Conservation (phyloP, 1,284 basidiomycete genomes). For the Trichosporon asahii region DNA sequence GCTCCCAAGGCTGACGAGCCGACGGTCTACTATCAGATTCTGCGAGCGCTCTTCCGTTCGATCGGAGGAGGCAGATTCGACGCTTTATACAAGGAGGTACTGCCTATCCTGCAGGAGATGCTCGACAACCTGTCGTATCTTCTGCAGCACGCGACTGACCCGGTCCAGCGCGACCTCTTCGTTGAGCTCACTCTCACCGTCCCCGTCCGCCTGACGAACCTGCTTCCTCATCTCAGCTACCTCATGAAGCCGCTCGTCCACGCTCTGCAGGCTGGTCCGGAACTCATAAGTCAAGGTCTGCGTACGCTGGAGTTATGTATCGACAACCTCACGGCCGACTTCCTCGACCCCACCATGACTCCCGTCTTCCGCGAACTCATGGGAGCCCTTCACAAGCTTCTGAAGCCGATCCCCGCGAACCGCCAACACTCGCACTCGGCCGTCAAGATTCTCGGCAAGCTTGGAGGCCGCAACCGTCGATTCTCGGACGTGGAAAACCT, state of each 20-base stretch:
- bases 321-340: constrained; percentile 97
- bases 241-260: constrained; percentile 95
- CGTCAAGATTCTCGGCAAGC: constrained; percentile 93
- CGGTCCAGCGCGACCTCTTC: constrained; percentile 76
- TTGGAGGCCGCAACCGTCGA: constrained; percentile 90
- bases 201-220: constrained; percentile 89
- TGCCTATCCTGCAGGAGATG: constrained; percentile 94
- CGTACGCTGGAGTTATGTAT: constrained; percentile 98
- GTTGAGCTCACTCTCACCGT: constrained; percentile 98
- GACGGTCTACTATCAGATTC: constrained; percentile 89
- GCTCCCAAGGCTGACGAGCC: constrained; percentile 89
- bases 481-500: constrained; percentile 77
- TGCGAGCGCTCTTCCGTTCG: constrained; percentile 89
- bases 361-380: constrained; percentile 91
- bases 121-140: constrained; percentile 91
- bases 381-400: constrained; percentile 84
- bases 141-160: constrained; percentile 72
- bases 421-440: constrained; percentile 92
- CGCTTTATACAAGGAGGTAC: constrained; percentile 90
- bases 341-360: constrained; percentile 93
- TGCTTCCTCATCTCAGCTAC: constrained; percentile 91
- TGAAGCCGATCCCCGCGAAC: constrained; percentile 86
- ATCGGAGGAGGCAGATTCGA: constrained; percentile 98
- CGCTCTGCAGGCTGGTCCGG: constrained; percentile 79
- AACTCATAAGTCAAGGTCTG: constrained; percentile 92